Evolutionary conservation across 73 alveolate genomes (phyloP), one percentile per base, ranked within the genome.

Genomic region (Blepharisma stoltei): DNA sequence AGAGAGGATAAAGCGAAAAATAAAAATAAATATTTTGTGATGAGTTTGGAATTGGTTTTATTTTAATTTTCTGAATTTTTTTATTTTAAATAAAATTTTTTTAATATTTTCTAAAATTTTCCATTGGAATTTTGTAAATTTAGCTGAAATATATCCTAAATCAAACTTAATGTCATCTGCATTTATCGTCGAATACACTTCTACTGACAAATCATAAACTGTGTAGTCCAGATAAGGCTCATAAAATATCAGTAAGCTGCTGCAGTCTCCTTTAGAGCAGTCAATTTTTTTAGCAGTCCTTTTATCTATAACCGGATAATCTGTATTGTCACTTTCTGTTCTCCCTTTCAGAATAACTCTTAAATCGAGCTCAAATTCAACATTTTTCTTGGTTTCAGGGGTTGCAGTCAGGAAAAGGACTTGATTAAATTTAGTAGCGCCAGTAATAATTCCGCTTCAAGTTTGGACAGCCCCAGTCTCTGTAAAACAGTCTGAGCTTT

Each of bases 11-110:
- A 9, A 1, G 73, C 14, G 18, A 60, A 60, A 9, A 25, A n/a
- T 14, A 60, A 60, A 60, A 18, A 60, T 8, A n/a, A 18, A 38
- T 60, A 60, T 60, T 60, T 60, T 11, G 45, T 60, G 38, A 60
- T 60, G n/a, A 60, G 18, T 25, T n/a, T n/a, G n/a, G n/a, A n/a
- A n/a, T n/a, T n/a, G n/a, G n/a, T n/a, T n/a, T n/a, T n/a, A n/a
- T n/a, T n/a, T n/a, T n/a, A n/a, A n/a, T n/a, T n/a, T n/a, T n/a
- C n/a, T n/a, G n/a, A n/a, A n/a, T n/a, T n/a, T n/a, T n/a, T n/a
- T n/a, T n/a, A n/a, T n/a, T n/a, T n/a, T n/a, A n/a, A n/a, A n/a
- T n/a, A n/a, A n/a, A n/a, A n/a, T n/a, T n/a, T n/a, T n/a, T n/a
- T n/a, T n/a, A n/a, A n/a, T n/a, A n/a, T n/a, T n/a, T n/a, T n/a